phyloP scores from a whole-genome alignment of 495 filamentous ascomycete genomes.

The Xylona heveae region DNA sequence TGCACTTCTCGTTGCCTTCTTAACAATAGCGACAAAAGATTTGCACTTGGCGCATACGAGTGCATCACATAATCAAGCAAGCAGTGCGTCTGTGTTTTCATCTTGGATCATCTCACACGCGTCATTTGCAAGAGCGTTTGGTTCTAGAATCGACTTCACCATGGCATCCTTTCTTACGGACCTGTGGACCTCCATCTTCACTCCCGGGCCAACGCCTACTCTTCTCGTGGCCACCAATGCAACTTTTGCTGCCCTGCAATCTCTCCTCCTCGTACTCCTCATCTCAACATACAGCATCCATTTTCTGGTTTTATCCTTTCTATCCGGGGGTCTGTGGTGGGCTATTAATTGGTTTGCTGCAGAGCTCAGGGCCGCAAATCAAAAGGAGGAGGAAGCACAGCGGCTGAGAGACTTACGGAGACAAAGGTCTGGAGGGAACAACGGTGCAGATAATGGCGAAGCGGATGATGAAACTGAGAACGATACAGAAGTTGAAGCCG shows the following conservation, averaged over 20 bases:
- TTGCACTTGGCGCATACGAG: too few species aligned
- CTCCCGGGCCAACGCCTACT: slow-evolving; percentile 67
- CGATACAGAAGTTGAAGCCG: slow-evolving; percentile 29
- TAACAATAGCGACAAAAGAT: too few species aligned
- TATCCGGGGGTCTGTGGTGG: slow-evolving; percentile 71
- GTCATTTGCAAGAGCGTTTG: too few species aligned
- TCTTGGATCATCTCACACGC: too few species aligned
- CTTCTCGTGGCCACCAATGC: slow-evolving; percentile 80
- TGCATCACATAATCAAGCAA: too few species aligned
- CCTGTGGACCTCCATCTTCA: slow-evolving; percentile 84
- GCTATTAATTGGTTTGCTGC: slow-evolving; percentile 90
- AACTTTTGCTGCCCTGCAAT: slow-evolving; percentile 67
- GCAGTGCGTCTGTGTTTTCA: too few species aligned
- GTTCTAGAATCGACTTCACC: too few species aligned
- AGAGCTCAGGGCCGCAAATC: slow-evolving; percentile 49
- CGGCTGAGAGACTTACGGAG: slow-evolving; percentile 21
- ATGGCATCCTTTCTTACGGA: slow-evolving; percentile 70
- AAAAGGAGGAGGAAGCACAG: slow-evolving; percentile 38
- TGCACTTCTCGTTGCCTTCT: too few species aligned
- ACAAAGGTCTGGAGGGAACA: slow-evolving; percentile 11
- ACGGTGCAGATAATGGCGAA: slow-evolving; percentile 12
- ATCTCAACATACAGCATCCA: slow-evolving; percentile 71
- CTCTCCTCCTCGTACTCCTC: slow-evolving; percentile 54
- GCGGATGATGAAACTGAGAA: slow-evolving; percentile 16
- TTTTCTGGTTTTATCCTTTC: slow-evolving; percentile 56